These are phyloP conservation scores for Phaeoacremonium minimum DNA, from an alignment of 2,329 filamentous ascomycete genomes.

Conservation along the genomic window DNA sequence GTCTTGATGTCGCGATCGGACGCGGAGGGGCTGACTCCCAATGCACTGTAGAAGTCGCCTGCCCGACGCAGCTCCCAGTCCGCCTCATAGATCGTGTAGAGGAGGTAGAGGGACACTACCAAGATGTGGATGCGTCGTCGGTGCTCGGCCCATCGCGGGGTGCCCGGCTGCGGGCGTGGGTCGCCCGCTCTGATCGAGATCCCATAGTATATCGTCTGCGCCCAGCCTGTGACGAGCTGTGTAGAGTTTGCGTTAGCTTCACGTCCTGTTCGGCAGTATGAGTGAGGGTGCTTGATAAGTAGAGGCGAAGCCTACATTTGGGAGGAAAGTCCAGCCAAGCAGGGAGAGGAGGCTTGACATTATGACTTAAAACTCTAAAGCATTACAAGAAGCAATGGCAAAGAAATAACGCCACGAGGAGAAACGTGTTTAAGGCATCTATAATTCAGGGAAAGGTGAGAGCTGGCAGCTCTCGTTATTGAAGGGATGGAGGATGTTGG, in stretches of 20 bases:
- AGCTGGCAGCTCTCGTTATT: too few species aligned
- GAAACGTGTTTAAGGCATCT: too few species aligned
- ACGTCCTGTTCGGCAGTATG: background rate
- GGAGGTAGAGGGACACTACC: constrained; percentile 78
- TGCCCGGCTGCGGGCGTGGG: constrained; percentile 67
- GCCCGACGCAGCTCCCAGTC: constrained; percentile 71
- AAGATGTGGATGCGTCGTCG: constrained; percentile 78
- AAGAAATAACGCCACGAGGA: too few species aligned
- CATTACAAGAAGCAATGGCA: too few species aligned
- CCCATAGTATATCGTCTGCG: constrained; percentile 80
- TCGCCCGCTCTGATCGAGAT: constrained; percentile 87
- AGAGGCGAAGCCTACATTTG: constrained; percentile 33
- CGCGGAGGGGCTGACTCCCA: constrained; percentile 66
- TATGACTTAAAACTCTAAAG: too few species aligned
- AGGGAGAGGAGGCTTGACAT: constrained; percentile 52
- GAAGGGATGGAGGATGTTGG: too few species aligned
- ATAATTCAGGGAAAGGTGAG: too few species aligned
- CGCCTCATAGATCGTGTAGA: constrained; percentile 90
- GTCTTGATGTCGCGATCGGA: constrained; percentile 76
- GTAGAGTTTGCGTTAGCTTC: constrained; percentile 1
- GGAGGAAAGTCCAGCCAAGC: constrained; percentile 53
- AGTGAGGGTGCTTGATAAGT: background rate
- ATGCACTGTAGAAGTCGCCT: constrained; percentile 74
- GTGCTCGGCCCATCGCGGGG: constrained; percentile 66
- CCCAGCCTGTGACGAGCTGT: constrained; percentile 72